These are phyloP conservation scores for Entelexis sorbosivorans DNA, from an alignment of 1,139 yeast genomes.

Conservation along the genomic window DNA sequence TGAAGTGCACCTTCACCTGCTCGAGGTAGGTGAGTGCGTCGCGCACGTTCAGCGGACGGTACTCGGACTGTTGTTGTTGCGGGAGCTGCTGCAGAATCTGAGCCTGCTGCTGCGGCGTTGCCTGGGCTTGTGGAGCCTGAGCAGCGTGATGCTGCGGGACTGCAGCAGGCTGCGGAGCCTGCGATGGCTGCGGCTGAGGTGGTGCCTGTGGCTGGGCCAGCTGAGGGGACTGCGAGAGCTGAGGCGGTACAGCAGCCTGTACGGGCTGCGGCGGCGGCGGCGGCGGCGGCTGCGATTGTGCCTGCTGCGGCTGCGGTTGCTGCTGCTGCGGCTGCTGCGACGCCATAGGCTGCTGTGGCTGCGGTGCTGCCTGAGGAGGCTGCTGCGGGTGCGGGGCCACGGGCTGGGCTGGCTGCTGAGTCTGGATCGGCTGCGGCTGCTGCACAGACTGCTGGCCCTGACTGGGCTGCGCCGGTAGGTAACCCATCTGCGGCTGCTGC, in stretches of 20 bases:
- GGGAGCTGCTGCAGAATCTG: slow-evolving; percentile 17
- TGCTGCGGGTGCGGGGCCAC: slow-evolving; percentile 69
- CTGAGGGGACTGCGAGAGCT: not conserved
- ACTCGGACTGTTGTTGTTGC: slow-evolving; percentile 31
- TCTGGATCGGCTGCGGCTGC: slow-evolving; percentile 27
- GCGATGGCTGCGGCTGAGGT: slow-evolving; percentile 6
- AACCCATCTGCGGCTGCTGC: slow-evolving; percentile 13
- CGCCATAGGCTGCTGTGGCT: not conserved
- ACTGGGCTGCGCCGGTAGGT: not conserved
- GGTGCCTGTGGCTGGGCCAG: no score
- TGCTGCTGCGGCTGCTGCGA: not conserved
- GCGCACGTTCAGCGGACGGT: slow-evolving; percentile 85
- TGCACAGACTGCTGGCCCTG: not conserved
- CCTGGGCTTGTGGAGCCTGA: slow-evolving; percentile 12
- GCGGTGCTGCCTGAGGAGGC: not conserved
- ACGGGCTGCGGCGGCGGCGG: slow-evolving; percentile 11
- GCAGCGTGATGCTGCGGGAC: no score
- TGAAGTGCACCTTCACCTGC: slow-evolving; percentile 88
- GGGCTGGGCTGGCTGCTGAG: slow-evolving; percentile 87
- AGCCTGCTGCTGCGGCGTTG: slow-evolving; percentile 10
- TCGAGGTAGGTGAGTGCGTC: slow-evolving; percentile 93
- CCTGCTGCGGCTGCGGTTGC: slow-evolving; percentile 9
- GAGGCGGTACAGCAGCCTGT: not conserved
- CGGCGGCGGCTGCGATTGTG: slow-evolving; percentile 12
- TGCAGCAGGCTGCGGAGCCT: not conserved